A percentile compares a stretch with the other conserved stretches of the same genome.
Evolutionary conservation across 1,139 yeast species (phyloP).

Genomic region (Geotrichum macrosporum): DNA sequence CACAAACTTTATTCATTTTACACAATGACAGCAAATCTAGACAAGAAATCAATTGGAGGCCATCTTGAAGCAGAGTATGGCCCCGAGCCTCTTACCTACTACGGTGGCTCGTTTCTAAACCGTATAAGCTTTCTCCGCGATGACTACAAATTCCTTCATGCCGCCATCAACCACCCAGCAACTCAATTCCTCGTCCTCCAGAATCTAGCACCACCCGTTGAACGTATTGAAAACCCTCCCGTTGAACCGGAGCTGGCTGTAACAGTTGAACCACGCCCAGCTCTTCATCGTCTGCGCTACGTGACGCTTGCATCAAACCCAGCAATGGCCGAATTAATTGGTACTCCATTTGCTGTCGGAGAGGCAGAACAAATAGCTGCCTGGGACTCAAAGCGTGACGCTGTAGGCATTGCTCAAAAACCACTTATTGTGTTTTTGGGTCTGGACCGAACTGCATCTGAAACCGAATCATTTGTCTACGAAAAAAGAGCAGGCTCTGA

Average conservation of each 20-base stretch:
- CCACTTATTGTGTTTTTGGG: constrained; percentile 60
- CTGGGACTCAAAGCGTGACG: constrained; percentile 39
- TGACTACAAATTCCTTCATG: constrained; percentile 54
- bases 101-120: constrained; percentile 59
- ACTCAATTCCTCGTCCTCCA: constrained; percentile 56
- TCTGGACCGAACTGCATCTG: constrained; percentile 49
- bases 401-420: constrained; percentile 39
- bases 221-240: constrained; percentile 20
- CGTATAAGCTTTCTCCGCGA: constrained; percentile 75
- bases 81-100: constrained; percentile 32
- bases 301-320: constrained; percentile 28
- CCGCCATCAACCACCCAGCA: constrained; percentile 49
- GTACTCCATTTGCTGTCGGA: constrained; percentile 35
- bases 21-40: too few species aligned
- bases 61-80: constrained; percentile 23
- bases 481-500: constrained; percentile 3
- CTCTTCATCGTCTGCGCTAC: constrained; percentile 22
- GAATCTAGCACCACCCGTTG: constrained; percentile 34
- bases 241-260: background rate
- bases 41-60: too few species aligned
- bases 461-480: background rate
- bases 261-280: constrained; percentile 9
- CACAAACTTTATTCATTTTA: too few species aligned
- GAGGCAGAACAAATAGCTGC: constrained; percentile 31
- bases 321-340: constrained; percentile 27